A percentile compares a stretch with the other conserved stretches of the same genome.
Conservation (phyloP, 176 grass and related monocot genomes). For the Aegilops sharonensis region DNA sequence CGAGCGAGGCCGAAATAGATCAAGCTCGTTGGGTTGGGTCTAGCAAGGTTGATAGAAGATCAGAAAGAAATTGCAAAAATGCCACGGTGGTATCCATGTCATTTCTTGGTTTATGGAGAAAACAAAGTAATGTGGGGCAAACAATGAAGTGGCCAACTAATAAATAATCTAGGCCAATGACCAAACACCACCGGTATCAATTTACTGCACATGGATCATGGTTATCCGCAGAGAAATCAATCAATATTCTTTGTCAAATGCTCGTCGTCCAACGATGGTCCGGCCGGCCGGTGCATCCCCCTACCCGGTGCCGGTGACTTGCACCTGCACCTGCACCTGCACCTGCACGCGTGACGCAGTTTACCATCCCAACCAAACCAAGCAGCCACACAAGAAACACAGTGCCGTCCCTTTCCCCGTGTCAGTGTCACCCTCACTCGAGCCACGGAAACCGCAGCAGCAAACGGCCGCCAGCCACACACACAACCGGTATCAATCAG, state of each 20-base stretch:
- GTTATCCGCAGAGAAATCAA: background rate
- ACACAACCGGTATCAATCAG: background rate
- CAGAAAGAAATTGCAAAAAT: no score
- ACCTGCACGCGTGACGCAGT: background rate
- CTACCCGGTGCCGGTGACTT: background rate
- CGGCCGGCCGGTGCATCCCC: background rate
- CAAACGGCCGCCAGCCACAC: slow-evolving; percentile 15
- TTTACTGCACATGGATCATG: background rate
- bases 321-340: background rate
- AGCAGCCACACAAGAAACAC: background rate
- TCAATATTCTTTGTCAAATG: background rate
- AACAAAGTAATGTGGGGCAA: no score
- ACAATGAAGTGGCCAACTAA: no score
- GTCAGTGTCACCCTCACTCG: background rate
- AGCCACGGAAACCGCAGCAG: background rate
- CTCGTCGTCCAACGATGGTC: background rate
- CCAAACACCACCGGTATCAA: background rate
- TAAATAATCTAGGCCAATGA: no score
- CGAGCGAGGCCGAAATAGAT: no score
- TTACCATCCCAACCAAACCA: background rate
- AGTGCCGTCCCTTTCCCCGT: background rate
- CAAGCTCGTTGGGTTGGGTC: no score
- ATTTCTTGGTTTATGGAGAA: no score
- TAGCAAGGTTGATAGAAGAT: no score
- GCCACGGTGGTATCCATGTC: no score